Conservation (phyloP, 2,329 filamentous ascomycete species). For the Neofusicoccum umdonicola region DNA sequence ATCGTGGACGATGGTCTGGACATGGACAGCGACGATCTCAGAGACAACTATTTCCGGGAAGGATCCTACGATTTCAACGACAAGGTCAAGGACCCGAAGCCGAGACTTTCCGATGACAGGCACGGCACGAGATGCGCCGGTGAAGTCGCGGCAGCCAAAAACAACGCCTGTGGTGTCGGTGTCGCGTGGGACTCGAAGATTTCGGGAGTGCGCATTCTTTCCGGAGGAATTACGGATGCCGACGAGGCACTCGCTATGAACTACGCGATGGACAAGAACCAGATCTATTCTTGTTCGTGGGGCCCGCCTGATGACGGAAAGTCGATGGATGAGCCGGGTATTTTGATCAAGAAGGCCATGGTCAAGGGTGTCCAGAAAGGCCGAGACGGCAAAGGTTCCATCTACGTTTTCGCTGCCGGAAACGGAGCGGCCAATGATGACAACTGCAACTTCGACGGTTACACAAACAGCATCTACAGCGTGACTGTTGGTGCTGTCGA, state of each 20-base stretch:
- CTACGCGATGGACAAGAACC: slow-evolving; percentile 84
- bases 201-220: slow-evolving; percentile 88
- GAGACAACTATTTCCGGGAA: slow-evolving; percentile 86
- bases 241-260: slow-evolving; percentile 93
- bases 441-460: slow-evolving; percentile 99
- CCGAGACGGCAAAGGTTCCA: slow-evolving; percentile 76
- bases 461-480: slow-evolving; percentile 99
- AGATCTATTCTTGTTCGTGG: slow-evolving; percentile 99
- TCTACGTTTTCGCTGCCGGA: slow-evolving; percentile 95
- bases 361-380: slow-evolving; percentile 88
- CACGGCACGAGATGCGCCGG: slow-evolving; percentile 95
- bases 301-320: slow-evolving; percentile 89
- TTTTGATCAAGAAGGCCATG: slow-evolving; percentile 87
- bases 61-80: slow-evolving; percentile 98
- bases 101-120: slow-evolving; percentile 77
- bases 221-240: slow-evolving; percentile 82
- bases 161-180: slow-evolving; percentile 91
- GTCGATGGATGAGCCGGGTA: slow-evolving; percentile 90
- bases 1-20: slow-evolving; percentile 96
- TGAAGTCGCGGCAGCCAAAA: slow-evolving; percentile 87
- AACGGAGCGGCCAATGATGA: slow-evolving; percentile 86
- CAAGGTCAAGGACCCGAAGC: slow-evolving; percentile 71
- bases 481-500: slow-evolving; percentile 95
- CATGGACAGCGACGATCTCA: slow-evolving; percentile 90
- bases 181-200: slow-evolving; percentile 91